Base-by-base conservation (phyloP, 352 stramenopile genomes). In the Globisporangium canariense region DNA sequence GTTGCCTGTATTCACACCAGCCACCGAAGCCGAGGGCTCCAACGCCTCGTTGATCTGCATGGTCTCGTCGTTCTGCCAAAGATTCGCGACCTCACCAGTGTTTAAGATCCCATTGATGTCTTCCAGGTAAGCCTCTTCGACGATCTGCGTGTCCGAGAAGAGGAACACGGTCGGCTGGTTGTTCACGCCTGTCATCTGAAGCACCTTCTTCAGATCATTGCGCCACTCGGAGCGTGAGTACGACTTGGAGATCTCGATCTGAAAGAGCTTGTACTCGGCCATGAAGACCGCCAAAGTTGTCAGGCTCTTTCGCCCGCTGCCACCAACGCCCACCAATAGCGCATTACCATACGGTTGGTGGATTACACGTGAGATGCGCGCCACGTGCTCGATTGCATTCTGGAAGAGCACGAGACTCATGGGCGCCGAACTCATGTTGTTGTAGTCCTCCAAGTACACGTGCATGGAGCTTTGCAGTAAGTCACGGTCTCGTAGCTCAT, bases 371-470 rank as follows among this genome's bases (percentile, higher is more conserved):
- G 82, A 94, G 70, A 98, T 98, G 16, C 95, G 88, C 10, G 90
- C 84, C 7, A 98, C 80, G 71, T 98, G 95, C 71, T 98, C 92
- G 34, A 98, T 94, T 6, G 95, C 95, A 61, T 98, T 97, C 67
- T 97, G 85, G 66, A 98, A 98, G 8, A 98, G 76, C 57, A 98
- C 95, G 20, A 98, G 77, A 8, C 83, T 84, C 95, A 98, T 98
- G 1, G 90, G 92, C 38, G 94, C 93, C 2, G 90, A 86, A 60
- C 85, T 97, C 77, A 97, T 98, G 66, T 96, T 96, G 77, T 98
- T 98, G 76, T 97, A 98, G 64, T 98, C 96, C 28, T 97, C 87
- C 9, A 98, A 75, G 64, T 97, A 98, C 38, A 93, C 78, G 20
- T 88, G 77, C 94, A 98, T 98, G 7, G 86, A 82, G 45, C 81